Conservation (phyloP, 2,329 filamentous ascomycete species). For the Acephala macrosclerotiorum region DNA sequence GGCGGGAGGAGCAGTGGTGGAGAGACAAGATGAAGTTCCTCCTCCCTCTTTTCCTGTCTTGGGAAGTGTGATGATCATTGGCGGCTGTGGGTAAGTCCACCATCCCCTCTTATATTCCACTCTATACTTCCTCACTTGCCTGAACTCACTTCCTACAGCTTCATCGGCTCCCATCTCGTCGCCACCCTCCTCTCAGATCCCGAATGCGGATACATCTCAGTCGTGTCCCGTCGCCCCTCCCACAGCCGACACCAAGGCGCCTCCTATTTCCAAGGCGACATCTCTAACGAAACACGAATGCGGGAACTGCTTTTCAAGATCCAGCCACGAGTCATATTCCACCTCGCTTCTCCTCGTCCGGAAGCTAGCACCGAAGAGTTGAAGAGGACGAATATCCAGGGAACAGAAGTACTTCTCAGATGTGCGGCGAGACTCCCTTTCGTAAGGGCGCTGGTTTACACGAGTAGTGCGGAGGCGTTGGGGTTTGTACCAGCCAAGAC, state of each 20-base stretch:
- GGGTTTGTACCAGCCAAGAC: conserved; percentile 36
- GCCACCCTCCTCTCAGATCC: conserved; percentile 37
- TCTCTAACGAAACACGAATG: conserved; percentile 37
- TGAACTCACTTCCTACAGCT: conserved; percentile 30
- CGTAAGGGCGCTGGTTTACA: conserved; percentile 45
- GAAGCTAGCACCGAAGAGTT: conserved; percentile 35
- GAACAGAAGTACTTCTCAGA: conserved; percentile 42
- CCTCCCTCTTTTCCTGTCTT: not conserved
- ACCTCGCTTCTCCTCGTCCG: conserved; percentile 43
- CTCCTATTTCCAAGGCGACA: conserved; percentile 40
- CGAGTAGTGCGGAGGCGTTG: conserved; percentile 43
- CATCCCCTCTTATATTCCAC: not conserved
- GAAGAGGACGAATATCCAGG: conserved; percentile 43
- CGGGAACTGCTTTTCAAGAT: conserved; percentile 34
- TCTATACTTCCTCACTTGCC: not conserved
- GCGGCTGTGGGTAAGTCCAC: conserved; percentile 15
- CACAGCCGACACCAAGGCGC: conserved; percentile 38
- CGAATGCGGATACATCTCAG: conserved; percentile 35
- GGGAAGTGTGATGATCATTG: conserved; percentile 11
- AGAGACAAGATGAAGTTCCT: not conserved
- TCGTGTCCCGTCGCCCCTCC: conserved; percentile 41
- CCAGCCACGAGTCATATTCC: conserved; percentile 44
- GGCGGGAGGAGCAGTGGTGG: not conserved
- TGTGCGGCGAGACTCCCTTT: conserved; percentile 31
- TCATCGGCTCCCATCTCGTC: conserved; percentile 46